Base-by-base conservation (phyloP, 2,329 filamentous ascomycete species). In the Thermoascus crustaceus region DNA sequence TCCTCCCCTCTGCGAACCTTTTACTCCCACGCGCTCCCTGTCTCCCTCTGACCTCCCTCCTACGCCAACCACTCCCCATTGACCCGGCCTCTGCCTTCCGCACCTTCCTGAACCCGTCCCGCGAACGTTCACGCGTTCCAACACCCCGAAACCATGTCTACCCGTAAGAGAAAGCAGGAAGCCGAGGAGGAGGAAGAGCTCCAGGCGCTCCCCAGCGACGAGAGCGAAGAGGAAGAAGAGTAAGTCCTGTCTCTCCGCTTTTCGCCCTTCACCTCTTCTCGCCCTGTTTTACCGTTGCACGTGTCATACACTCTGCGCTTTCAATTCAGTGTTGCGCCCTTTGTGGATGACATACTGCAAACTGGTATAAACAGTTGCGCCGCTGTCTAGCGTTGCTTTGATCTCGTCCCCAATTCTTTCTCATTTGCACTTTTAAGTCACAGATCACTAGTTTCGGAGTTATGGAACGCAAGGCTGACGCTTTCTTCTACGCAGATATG, bases 191-290 rank as follows among this genome's bases (percentile, higher is more conserved):
- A 59, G 38, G 61, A 66, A 36, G 62, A 68, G 44, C 58, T 72
- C 4, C 60, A 66, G 39, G 61, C 63, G 21, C 60, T 70, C 24
- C 67, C 67, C 35, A 69, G 68, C 7, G 65, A 68, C 29, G 67
- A 69, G 30, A 66, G 67, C 20, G 66, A 67, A 40, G 68, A 68
- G 39, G 67, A 70, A 57, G 67, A 69, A 49, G 67, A 70, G 64
- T 67, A 55, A 60, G 60, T 53, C n/a, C 18, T 34, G 34, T 18
- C 30, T 33, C 40, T 43, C 44, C 11, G 4, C 22, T 16, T n/a
- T n/a, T n/a, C n/a, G n/a, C n/a, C n/a, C n/a, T n/a, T n/a, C n/a
- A n/a, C n/a, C 11, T 32, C 23, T 30, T 39, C 35, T 19, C 17
- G n/a, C n/a, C n/a, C n/a, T n/a, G n/a, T n/a, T n/a, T n/a, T n/a